These are phyloP conservation scores for Fusarium temperatum DNA, from an alignment of 2,329 filamentous ascomycete genomes.

Conservation along the genomic window DNA sequence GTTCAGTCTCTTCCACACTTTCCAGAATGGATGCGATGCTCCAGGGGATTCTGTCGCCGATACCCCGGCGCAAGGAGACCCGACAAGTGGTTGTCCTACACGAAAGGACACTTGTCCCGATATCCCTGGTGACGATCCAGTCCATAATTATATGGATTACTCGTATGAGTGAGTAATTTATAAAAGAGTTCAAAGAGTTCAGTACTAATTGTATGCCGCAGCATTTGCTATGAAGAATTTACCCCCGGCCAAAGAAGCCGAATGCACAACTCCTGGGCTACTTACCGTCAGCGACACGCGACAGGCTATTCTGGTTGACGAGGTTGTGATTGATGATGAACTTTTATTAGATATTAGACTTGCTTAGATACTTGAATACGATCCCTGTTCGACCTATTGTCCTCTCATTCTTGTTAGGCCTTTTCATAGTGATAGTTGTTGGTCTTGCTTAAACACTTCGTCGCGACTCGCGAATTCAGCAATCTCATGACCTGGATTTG, in stretches of 20 bases:
- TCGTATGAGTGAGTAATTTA: not conserved
- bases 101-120: not conserved
- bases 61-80: not conserved
- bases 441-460: not conserved
- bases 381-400: not conserved
- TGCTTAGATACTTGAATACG: not conserved
- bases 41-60: not conserved
- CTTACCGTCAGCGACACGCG: not conserved
- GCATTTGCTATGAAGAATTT: not conserved
- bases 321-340: too few relatives aligned
- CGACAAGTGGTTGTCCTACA: not conserved
- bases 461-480: not conserved
- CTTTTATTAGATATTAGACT: not conserved
- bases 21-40: not conserved
- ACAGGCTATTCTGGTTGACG: not conserved
- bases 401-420: not conserved
- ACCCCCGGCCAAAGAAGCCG: not conserved
- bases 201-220: not conserved
- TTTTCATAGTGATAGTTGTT: not conserved
- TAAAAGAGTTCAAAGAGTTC: not conserved
- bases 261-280: slow-evolving; percentile 1
- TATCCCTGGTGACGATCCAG: not conserved
- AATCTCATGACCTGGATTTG: too few relatives aligned
- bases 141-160: slow-evolving; percentile 8
- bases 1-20: not conserved